phyloP scores from a whole-genome alignment of 257 asterid genomes.

The Nemophila menziesii region DNA sequence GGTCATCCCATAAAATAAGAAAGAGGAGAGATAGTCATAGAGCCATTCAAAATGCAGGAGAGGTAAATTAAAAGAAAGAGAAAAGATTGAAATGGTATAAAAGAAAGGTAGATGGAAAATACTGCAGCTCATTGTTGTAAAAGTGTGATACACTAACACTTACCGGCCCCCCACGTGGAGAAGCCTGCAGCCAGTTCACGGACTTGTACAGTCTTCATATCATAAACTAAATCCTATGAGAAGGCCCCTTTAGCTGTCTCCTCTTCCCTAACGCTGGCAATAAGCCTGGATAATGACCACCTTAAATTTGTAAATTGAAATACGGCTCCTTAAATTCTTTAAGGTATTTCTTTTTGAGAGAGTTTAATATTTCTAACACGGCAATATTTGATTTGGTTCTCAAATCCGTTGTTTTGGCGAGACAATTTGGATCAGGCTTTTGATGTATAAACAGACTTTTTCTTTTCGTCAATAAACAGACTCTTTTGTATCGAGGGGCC shows the following conservation, averaged over 20 bases:
- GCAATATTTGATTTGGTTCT: too few relatives aligned
- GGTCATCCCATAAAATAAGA: not conserved
- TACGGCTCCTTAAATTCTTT: too few relatives aligned
- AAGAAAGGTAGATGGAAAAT: constrained; percentile 16
- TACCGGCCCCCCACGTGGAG: constrained; percentile 44
- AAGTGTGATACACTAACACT: constrained; percentile 30
- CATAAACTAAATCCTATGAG: constrained; percentile 5
- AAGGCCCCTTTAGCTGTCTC: constrained; percentile 42
- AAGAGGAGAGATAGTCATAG: too few relatives aligned
- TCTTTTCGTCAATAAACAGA: too few relatives aligned
- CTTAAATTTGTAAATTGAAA: not conserved
- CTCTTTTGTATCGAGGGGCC: too few relatives aligned
- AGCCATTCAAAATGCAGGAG: not conserved
- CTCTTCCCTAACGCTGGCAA: constrained; percentile 39
- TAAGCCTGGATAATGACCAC: constrained; percentile 19
- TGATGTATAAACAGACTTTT: too few relatives aligned
- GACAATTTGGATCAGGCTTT: too few relatives aligned
- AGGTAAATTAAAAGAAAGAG: too few relatives aligned
- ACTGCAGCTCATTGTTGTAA: constrained; percentile 41
- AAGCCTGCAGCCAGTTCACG: constrained; percentile 40
- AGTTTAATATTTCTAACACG: too few relatives aligned
- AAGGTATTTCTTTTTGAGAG: too few relatives aligned
- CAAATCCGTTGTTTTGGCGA: too few relatives aligned
- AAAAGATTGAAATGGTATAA: too few relatives aligned
- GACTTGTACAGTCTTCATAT: constrained; percentile 11